phyloP scores from a whole-genome alignment of 2,329 filamentous ascomycete species.

The Colletotrichum liriopes region DNA sequence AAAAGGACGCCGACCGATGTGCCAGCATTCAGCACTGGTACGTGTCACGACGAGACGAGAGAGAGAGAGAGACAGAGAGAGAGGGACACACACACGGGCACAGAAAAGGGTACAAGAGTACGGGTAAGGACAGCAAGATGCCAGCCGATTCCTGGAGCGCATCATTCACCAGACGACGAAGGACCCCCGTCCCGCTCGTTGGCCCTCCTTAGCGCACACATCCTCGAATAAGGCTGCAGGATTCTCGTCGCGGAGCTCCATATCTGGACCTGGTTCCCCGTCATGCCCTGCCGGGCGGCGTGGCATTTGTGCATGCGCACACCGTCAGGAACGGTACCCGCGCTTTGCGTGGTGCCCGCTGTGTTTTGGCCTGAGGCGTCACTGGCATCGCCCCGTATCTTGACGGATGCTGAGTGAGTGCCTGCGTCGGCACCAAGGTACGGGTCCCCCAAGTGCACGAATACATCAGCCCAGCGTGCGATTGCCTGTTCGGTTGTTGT shows the following conservation, averaged over 20 bases:
- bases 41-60: constrained; percentile 20
- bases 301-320: constrained; percentile 18
- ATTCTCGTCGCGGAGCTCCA: constrained; percentile 26
- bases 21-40: constrained; percentile 7
- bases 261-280: constrained; percentile 26
- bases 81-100: not conserved
- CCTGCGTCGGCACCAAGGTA: constrained; percentile 17
- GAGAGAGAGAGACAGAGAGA: not conserved
- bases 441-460: not conserved
- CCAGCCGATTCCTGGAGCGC: constrained; percentile 32
- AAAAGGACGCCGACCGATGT: constrained; percentile 2
- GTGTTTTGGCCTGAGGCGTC: not conserved
- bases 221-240: constrained; percentile 43
- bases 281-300: constrained; percentile 32
- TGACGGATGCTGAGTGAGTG: not conserved
- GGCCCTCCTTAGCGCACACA: constrained; percentile 2
- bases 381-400: not conserved
- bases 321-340: constrained; percentile 37
- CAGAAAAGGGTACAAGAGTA: not conserved
- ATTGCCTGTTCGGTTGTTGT: constrained; percentile 26
- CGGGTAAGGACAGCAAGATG: constrained; percentile 5
- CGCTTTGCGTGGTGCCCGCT: not conserved
- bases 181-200: constrained; percentile 4
- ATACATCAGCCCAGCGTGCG: constrained; percentile 30
- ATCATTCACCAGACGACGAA: constrained; percentile 40